These are phyloP conservation scores for Linnemannia exigua DNA, from an alignment of 192 early-diverging fungal species.

Conservation along the genomic window DNA sequence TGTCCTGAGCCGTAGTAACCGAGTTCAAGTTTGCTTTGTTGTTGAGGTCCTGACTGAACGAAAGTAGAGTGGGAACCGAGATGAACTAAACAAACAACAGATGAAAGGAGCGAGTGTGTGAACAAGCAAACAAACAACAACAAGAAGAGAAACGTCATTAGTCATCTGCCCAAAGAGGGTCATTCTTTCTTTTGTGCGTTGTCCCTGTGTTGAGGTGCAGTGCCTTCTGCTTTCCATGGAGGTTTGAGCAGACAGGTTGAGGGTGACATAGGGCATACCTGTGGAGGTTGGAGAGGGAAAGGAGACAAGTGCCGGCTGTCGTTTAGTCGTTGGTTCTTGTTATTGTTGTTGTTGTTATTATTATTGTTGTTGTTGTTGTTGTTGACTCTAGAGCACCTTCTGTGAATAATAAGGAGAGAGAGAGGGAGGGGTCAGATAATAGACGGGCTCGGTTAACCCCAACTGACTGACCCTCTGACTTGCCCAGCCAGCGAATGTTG, in stretches of 20 bases:
- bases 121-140: neutral
- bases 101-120: neutral
- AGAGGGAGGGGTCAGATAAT: neutral
- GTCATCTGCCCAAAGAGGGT: neutral
- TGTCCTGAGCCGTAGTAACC: neutral
- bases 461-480: conserved; percentile 8
- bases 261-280: neutral
- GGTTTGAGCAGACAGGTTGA: neutral
- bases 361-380: neutral
- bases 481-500: conserved; percentile 1
- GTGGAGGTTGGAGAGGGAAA: neutral
- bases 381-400: neutral
- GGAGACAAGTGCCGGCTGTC: neutral
- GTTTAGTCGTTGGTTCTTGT: neutral
- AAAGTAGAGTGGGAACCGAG: neutral
- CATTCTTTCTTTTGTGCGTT: too few species aligned
- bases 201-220: neutral
- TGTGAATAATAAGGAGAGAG: neutral
- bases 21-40: neutral
- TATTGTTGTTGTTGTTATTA: neutral
- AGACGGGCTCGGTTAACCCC: neutral
- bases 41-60: neutral
- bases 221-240: neutral
- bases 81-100: neutral
- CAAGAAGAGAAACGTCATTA: neutral